Evolutionary conservation across 495 filamentous ascomycete genomes (phyloP).

Genomic region (Penicillium flavigenum): DNA sequence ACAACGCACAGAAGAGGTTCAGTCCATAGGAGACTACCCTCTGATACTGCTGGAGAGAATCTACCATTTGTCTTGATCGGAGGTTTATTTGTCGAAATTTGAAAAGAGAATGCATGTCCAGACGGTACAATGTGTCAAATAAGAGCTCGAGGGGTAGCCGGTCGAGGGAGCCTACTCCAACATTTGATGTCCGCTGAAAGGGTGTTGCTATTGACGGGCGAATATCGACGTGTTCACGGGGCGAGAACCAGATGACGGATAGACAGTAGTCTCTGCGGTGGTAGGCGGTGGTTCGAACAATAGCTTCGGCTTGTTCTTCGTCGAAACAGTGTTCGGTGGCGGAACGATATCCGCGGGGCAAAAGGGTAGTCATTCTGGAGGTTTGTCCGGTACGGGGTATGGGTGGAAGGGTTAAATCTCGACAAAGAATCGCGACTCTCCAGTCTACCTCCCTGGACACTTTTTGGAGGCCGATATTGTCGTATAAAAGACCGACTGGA

Average conservation of each 20-base stretch:
- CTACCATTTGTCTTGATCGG: conserved; percentile 34
- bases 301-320: conserved; percentile 18
- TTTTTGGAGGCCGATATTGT: no score
- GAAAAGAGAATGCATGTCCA: conserved; percentile 40
- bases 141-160: conserved; percentile 41
- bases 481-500: no score
- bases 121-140: conserved; percentile 30
- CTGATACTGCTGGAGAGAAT: conserved; percentile 36
- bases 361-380: neutral
- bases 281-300: conserved; percentile 33
- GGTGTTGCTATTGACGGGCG: conserved; percentile 31
- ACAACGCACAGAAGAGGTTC: conserved; percentile 40
- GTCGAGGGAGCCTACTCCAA: conserved; percentile 32
- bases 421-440: no score
- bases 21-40: conserved; percentile 35
- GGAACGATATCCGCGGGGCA: neutral
- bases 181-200: conserved; percentile 28
- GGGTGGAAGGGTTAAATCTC: no score
- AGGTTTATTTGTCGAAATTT: conserved; percentile 40
- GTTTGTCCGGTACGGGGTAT: no score
- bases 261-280: conserved; percentile 34
- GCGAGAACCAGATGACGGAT: conserved; percentile 38
- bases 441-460: no score
- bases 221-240: conserved; percentile 21
- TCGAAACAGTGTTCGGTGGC: neutral